phyloP scores from a whole-genome alignment of 352 stramenopile genomes.

The Globisporangium acanthophoron region DNA sequence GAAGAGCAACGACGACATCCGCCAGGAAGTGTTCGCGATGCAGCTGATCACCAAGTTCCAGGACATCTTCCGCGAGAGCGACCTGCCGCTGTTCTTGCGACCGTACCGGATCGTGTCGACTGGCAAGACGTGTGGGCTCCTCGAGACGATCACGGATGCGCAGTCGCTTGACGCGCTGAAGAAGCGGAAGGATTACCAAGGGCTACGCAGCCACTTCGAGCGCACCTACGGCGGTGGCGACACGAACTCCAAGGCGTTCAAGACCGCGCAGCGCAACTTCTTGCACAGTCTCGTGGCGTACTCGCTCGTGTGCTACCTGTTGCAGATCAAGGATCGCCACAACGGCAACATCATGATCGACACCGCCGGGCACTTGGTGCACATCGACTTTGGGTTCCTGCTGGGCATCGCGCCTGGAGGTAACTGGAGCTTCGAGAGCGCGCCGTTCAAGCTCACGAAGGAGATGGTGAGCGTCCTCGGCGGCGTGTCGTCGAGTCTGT shows the following conservation, averaged over 20 bases:
- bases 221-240: slow-evolving; percentile 73
- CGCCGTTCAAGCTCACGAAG: slow-evolving; percentile 94
- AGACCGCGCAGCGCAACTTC: slow-evolving; percentile 53
- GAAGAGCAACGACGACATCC: slow-evolving; percentile 96
- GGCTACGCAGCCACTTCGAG: slow-evolving; percentile 90
- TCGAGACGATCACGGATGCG: slow-evolving; percentile 94
- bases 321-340: slow-evolving; percentile 94
- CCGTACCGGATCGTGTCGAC: slow-evolving; percentile 95
- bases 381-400: slow-evolving; percentile 98
- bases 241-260: slow-evolving; percentile 29
- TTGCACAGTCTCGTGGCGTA: slow-evolving; percentile 66
- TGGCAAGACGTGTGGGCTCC: slow-evolving; percentile 86
- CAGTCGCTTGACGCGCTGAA: slow-evolving; percentile 95
- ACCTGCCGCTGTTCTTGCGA: slow-evolving; percentile 90
- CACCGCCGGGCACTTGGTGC: slow-evolving; percentile 83
- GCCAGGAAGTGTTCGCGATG: slow-evolving; percentile 95
- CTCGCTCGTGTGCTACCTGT: slow-evolving; percentile 78
- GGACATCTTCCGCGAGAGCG: slow-evolving; percentile 89
- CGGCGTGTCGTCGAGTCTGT: slow-evolving; percentile 40
- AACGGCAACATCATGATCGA: slow-evolving; percentile 97
- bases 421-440: slow-evolving; percentile 90
- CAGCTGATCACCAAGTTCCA: slow-evolving; percentile 93
- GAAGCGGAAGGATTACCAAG: slow-evolving; percentile 81
- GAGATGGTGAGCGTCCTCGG: slow-evolving; percentile 94
- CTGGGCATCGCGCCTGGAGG: slow-evolving; percentile 92